phyloP scores from a whole-genome alignment of 179 eudicot genomes.

The Vitellaria paradoxa region DNA sequence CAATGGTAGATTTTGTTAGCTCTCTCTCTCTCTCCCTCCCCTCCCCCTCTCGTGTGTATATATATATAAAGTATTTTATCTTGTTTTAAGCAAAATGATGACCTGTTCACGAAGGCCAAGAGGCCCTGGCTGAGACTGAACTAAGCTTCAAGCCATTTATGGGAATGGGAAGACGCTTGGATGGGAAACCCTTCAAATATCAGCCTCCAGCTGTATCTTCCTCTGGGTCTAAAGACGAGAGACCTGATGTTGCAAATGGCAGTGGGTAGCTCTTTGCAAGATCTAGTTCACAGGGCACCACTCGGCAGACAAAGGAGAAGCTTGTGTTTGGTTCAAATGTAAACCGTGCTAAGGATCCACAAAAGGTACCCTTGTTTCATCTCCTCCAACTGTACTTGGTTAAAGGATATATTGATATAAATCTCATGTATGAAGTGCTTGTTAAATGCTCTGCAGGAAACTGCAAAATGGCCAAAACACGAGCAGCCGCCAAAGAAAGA shows the following conservation, averaged over 20 bases:
- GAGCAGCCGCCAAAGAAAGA: constrained; percentile 59
- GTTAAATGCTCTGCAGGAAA: constrained; percentile 32
- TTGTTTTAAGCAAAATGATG: not conserved
- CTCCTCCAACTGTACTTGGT: not conserved
- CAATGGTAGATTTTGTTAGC: not conserved
- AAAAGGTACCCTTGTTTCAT: constrained; percentile 40
- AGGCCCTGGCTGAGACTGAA: constrained; percentile 53
- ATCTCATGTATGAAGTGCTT: not conserved
- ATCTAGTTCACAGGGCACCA: constrained; percentile 63
- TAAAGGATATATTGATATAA: not conserved
- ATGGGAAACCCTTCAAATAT: constrained; percentile 62
- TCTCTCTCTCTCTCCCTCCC: not conserved
- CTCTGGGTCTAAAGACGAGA: constrained; percentile 53
- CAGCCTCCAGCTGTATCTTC: constrained; percentile 50
- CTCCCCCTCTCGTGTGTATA: too few relatives aligned
- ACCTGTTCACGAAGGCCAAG: constrained; percentile 44
- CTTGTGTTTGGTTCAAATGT: constrained; percentile 81
- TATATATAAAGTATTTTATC: not conserved
- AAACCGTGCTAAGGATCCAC: constrained; percentile 38
- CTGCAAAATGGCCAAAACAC: constrained; percentile 52
- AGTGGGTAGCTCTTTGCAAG: constrained; percentile 41
- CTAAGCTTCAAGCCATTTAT: constrained; percentile 85
- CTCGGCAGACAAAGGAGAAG: constrained; percentile 77
- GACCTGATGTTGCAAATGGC: constrained; percentile 34
- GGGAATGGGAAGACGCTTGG: constrained; percentile 75